phyloP scores from a whole-genome alignment of 148 eudicot species.

The Vaccinium corymbosum region DNA sequence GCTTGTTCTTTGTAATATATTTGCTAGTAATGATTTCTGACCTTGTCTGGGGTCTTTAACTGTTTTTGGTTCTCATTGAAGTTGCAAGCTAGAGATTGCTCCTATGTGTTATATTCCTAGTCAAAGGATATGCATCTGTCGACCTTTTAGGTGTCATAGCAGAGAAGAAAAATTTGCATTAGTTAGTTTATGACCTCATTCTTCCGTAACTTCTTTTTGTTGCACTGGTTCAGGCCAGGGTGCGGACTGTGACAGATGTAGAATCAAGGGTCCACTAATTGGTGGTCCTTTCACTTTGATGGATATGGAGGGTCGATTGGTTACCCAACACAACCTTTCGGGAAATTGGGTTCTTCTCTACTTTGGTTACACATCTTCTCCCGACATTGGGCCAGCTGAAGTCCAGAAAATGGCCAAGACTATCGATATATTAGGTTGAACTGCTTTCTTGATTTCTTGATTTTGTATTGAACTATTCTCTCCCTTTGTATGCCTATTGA shows the following conservation, averaged over 20 bases:
- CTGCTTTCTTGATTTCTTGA: background rate
- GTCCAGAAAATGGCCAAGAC: conserved; percentile 78
- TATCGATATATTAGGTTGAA: conserved; percentile 53
- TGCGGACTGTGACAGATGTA: conserved; percentile 29
- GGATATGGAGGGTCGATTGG: conserved; percentile 48
- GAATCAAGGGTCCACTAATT: conserved; percentile 59
- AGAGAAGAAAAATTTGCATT: background rate
- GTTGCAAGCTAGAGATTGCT: background rate
- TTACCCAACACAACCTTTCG: conserved; percentile 59
- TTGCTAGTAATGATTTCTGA: background rate
- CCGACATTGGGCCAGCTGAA: conserved; percentile 86
- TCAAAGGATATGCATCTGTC: background rate
- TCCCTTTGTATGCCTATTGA: conserved; percentile 18
- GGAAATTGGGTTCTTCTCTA: conserved; percentile 87
- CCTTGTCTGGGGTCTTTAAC: background rate
- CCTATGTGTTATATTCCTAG: background rate
- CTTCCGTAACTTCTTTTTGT: conserved; percentile 12
- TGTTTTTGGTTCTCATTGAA: background rate
- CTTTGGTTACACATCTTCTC: conserved; percentile 97
- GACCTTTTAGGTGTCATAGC: background rate
- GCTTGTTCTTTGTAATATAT: background rate
- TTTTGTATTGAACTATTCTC: background rate
- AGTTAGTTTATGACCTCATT: background rate
- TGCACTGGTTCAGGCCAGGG: conserved; percentile 51
- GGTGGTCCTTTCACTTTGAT: conserved; percentile 95